Conservation (phyloP, 805 yeast species). For the Yarrowia sp. region DNA sequence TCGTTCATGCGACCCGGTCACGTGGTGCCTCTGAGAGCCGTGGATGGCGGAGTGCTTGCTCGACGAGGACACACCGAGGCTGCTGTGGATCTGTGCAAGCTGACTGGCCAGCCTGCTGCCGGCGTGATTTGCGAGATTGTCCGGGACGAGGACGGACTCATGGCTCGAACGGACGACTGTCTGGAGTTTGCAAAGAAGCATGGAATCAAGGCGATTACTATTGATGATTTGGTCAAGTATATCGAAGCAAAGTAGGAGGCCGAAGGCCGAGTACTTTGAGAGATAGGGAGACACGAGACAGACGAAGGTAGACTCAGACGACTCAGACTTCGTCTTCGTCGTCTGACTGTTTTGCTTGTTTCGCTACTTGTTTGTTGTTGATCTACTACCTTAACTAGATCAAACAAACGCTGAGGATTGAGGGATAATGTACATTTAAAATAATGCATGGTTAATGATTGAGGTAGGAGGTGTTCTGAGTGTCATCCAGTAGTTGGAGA, state of each 20-base stretch:
- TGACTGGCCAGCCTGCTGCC: constrained; percentile 82
- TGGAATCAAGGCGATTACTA: constrained; percentile 74
- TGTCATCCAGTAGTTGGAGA: no score
- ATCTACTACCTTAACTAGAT: no score
- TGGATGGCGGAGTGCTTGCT: constrained; percentile 75
- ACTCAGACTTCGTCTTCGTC: no score
- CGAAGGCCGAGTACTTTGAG: no score
- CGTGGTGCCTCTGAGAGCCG: constrained; percentile 89
- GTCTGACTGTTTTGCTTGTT: no score
- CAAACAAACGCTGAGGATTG: no score
- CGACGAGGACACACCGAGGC: constrained; percentile 99
- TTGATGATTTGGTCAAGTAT: constrained; percentile 71
- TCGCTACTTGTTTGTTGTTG: no score
- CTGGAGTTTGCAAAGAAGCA: constrained; percentile 66
- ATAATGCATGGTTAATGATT: constrained; percentile 10
- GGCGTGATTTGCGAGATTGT: constrained; percentile 95
- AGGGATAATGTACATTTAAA: constrained; percentile 5
- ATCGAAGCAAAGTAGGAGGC: constrained; percentile 45
- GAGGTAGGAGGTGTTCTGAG: background rate
- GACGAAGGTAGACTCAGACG: no score
- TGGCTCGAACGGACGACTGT: constrained; percentile 95
- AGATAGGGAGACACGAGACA: background rate
- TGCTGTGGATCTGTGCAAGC: constrained; percentile 81
- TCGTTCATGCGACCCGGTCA: constrained; percentile 95
- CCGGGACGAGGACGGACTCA: constrained; percentile 88